Evolutionary conservation across 2,329 filamentous ascomycete species (phyloP).

Genomic region (Aspergillus sp.): DNA sequence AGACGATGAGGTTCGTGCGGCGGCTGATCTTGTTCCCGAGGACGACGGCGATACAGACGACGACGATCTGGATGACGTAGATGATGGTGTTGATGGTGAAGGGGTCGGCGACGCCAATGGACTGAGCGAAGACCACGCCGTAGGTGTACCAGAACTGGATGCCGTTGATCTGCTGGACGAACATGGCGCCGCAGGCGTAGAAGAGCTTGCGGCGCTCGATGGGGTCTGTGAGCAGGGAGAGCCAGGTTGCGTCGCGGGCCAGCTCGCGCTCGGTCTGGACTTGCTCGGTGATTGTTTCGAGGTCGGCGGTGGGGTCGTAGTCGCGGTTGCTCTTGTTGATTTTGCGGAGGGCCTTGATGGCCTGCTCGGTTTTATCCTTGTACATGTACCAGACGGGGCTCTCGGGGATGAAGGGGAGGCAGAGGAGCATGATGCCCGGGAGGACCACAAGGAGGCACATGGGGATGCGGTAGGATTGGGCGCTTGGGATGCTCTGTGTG

Average conservation of each 20-base stretch:
- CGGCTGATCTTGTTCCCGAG: slow-evolving; percentile 43
- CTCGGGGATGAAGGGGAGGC: slow-evolving; percentile 27
- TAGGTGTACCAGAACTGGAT: slow-evolving; percentile 51
- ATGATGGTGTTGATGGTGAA: slow-evolving; percentile 46
- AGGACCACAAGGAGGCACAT: slow-evolving; percentile 28
- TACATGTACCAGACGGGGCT: slow-evolving; percentile 34
- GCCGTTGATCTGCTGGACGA: slow-evolving; percentile 52
- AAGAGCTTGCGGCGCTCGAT: slow-evolving; percentile 50
- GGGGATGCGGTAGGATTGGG: slow-evolving; percentile 28
- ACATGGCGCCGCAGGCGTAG: slow-evolving; percentile 46
- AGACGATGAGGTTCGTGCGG: slow-evolving; percentile 40
- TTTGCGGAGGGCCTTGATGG: slow-evolving; percentile 31
- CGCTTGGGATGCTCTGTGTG: slow-evolving; percentile 23
- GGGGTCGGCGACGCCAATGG: slow-evolving; percentile 43
- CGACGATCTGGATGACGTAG: slow-evolving; percentile 46
- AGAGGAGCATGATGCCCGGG: slow-evolving; percentile 23
- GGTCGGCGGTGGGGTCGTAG: slow-evolving; percentile 31
- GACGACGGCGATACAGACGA: slow-evolving; percentile 41
- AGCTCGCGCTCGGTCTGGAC: slow-evolving; percentile 24
- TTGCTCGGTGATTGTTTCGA: slow-evolving; percentile 24
- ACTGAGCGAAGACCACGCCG: slow-evolving; percentile 45
- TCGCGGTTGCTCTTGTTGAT: slow-evolving; percentile 33
- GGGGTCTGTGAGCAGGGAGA: slow-evolving; percentile 43
- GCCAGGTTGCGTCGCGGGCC: slow-evolving; percentile 39
- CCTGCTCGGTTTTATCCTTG: slow-evolving; percentile 28